A percentile compares a stretch with the other conserved stretches of the same genome.
Conservation (phyloP, 805 yeast genomes). For the Wickerhamomyces chaumierensis region DNA sequence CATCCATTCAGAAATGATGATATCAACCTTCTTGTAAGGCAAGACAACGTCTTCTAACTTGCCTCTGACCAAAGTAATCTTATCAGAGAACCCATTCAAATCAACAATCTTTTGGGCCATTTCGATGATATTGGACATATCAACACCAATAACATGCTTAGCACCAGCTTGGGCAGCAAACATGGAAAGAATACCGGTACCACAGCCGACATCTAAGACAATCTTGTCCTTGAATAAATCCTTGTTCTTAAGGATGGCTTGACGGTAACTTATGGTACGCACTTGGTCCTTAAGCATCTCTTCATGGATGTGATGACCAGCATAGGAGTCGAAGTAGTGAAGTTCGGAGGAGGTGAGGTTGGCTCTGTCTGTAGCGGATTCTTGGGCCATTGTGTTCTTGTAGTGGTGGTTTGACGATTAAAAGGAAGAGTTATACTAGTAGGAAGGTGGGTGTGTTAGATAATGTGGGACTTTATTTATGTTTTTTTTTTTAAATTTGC, state of each 20-base stretch:
- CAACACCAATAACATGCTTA: conserved; percentile 93
- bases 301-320: conserved; percentile 96
- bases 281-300: conserved; percentile 96
- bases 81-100: conserved; percentile 74
- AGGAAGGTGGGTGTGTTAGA: too few species aligned
- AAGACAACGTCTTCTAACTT: conserved; percentile 86
- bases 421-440: too few species aligned
- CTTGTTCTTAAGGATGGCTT: conserved; percentile 84
- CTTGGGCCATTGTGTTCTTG: conserved; percentile 8
- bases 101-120: conserved; percentile 88
- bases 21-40: conserved; percentile 85
- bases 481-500: too few species aligned
- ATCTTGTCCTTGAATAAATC: conserved; percentile 84
- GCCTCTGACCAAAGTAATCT: conserved; percentile 82
- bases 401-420: not conserved
- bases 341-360: conserved; percentile 67
- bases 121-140: conserved; percentile 91
- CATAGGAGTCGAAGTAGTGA: conserved; percentile 91
- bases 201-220: conserved; percentile 97
- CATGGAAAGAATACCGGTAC: conserved; percentile 96
- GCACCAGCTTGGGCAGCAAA: conserved; percentile 99
- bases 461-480: not conserved
- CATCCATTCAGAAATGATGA: conserved; percentile 98
- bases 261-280: conserved; percentile 84
- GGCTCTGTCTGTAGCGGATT: conserved; percentile 58